phyloP scores from a whole-genome alignment of 805 yeast species.

The Candida pini region DNA sequence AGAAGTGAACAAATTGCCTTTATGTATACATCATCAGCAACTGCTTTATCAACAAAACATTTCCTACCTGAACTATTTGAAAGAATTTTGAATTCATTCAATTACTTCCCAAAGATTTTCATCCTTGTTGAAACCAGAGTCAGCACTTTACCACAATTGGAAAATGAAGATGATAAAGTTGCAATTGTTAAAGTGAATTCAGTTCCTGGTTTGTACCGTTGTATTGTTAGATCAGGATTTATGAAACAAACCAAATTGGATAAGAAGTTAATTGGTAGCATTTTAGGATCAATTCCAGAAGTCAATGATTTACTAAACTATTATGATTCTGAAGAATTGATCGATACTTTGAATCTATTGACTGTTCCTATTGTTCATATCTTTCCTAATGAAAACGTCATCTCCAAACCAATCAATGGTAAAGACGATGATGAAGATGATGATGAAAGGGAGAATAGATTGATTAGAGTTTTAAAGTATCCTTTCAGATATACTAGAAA shows the following conservation, averaged over 20 bases:
- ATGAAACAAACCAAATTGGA: constrained; percentile 32
- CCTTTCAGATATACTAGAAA: constrained; percentile 6
- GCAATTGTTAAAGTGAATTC: constrained; percentile 33
- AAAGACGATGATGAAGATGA: constrained; percentile 3
- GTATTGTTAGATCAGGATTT: constrained; percentile 45
- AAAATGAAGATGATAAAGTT: constrained; percentile 33
- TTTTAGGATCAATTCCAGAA: constrained; percentile 13
- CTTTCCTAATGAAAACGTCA: constrained; percentile 20
- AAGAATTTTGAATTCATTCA: constrained; percentile 34
- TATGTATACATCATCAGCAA: constrained; percentile 35
- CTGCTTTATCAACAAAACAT: constrained; percentile 36
- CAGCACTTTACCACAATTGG: constrained; percentile 37
- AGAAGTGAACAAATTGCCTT: constrained; percentile 35
- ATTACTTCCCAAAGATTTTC: constrained; percentile 38
- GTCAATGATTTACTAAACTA: constrained; percentile 6
- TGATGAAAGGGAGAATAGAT: constrained; percentile 1
- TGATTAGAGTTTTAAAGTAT: constrained; percentile 1
- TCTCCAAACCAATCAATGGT: constrained; percentile 3
- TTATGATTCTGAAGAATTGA: constrained; percentile 6
- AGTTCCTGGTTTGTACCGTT: constrained; percentile 42
- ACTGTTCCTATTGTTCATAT: constrained; percentile 22
- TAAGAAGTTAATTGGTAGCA: constrained; percentile 14
- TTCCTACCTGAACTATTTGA: constrained; percentile 40
- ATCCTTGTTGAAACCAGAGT: constrained; percentile 39
- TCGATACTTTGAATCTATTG: constrained; percentile 6